Conservation (phyloP, 78 protist genomes). For the Dictyostelium purpureum region DNA sequence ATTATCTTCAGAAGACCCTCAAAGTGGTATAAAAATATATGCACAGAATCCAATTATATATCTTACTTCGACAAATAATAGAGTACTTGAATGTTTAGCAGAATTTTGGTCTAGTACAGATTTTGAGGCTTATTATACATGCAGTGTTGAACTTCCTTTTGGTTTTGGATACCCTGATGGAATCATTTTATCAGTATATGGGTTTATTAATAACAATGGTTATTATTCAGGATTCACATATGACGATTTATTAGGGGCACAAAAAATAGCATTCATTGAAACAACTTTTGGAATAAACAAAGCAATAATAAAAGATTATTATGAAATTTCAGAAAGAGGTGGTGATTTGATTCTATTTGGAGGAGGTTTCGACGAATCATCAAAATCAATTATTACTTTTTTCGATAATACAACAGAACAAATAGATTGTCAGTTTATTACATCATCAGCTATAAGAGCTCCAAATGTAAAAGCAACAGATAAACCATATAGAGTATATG, state of each 20-base stretch:
- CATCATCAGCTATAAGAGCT: neutral
- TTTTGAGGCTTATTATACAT: neutral
- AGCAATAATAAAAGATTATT: neutral
- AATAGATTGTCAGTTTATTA: too few relatives aligned
- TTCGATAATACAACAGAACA: neutral
- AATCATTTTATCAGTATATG: neutral
- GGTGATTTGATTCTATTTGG: neutral
- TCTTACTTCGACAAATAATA: neutral
- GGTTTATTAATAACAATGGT: neutral
- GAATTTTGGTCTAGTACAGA: neutral
- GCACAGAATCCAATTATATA: neutral
- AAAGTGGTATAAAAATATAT: neutral
- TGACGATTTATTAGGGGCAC: neutral
- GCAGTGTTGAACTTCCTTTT: neutral
- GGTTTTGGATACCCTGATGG: neutral
- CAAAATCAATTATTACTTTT: neutral
- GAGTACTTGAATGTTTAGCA: neutral
- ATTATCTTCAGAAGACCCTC: neutral
- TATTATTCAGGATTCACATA: neutral
- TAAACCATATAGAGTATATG: neutral
- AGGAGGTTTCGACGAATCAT: neutral
- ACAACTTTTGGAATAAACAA: neutral
- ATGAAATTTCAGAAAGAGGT: neutral
- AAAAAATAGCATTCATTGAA: neutral
- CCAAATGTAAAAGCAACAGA: neutral